A percentile compares a stretch with the other conserved stretches of the same genome.
These are phyloP conservation scores for Stephanodiscus minutulus DNA, from an alignment of 108 stramenopile species.

Conservation along the genomic window DNA sequence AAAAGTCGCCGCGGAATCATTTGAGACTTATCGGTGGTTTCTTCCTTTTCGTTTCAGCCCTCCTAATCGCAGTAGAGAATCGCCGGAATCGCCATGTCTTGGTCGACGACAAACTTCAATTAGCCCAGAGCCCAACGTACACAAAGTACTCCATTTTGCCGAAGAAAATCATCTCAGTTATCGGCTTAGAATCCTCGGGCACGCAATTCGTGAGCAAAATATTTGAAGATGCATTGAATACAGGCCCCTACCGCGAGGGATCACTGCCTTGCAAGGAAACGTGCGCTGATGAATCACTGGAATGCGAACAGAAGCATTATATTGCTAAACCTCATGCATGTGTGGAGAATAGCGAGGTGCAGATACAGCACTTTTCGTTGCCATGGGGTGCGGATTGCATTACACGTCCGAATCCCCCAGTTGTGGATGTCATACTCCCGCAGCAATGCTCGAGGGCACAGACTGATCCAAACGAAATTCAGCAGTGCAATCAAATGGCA, in stretches of 20 bases:
- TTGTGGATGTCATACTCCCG: constrained; percentile 30
- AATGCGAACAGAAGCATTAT: neutral
- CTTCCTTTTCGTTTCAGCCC: neutral
- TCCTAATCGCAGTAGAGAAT: neutral
- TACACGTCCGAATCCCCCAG: constrained; percentile 9
- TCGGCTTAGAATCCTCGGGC: constrained; percentile 39
- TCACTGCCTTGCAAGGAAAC: constrained; percentile 14
- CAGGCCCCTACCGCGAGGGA: constrained; percentile 20
- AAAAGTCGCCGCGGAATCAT: neutral
- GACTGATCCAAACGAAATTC: neutral
- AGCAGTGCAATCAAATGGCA: constrained; percentile 19
- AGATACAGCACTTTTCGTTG: constrained; percentile 43
- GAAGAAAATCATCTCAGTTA: constrained; percentile 29
- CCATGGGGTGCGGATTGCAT: constrained; percentile 25
- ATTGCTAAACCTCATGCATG: neutral
- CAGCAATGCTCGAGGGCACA: constrained; percentile 17
- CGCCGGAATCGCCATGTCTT: neutral
- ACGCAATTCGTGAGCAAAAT: constrained; percentile 31
- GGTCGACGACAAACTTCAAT: neutral
- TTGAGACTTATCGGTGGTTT: neutral
- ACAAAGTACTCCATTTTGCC: constrained; percentile 20
- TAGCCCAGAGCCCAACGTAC: constrained; percentile 4
- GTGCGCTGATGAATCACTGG: neutral
- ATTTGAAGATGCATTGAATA: constrained; percentile 16
- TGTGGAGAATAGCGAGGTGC: constrained; percentile 8